These are phyloP conservation scores for Cyberlindnera galapagoensis DNA, from an alignment of 805 yeast genomes.

Conservation along the genomic window DNA sequence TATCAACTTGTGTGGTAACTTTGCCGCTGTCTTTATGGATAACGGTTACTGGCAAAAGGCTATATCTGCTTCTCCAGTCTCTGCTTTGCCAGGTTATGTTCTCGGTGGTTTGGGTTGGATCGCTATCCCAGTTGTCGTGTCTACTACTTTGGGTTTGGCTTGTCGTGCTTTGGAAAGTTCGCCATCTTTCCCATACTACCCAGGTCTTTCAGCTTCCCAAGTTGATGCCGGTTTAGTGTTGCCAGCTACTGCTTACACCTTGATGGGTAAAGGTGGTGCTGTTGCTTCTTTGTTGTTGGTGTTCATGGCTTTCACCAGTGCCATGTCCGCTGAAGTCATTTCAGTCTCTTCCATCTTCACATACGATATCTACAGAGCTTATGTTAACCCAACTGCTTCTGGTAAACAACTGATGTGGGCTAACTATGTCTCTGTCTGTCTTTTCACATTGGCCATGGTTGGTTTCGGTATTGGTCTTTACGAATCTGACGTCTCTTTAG, in stretches of 20 bases:
- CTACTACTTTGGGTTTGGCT: slow-evolving; percentile 85
- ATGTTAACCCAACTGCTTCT: slow-evolving; percentile 70
- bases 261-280: slow-evolving; percentile 86
- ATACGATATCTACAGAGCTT: slow-evolving; percentile 78
- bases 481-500: slow-evolving; percentile 81
- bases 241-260: slow-evolving; percentile 65
- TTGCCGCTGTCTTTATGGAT: slow-evolving; percentile 83
- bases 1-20: slow-evolving; percentile 82
- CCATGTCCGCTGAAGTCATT: slow-evolving; percentile 86
- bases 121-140: slow-evolving; percentile 77
- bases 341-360: slow-evolving; percentile 83
- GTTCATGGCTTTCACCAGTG: slow-evolving; percentile 91
- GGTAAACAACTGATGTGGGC: slow-evolving; percentile 61
- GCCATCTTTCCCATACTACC: slow-evolving; percentile 77
- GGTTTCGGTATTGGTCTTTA: slow-evolving; percentile 77
- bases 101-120: slow-evolving; percentile 90
- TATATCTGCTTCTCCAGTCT: slow-evolving; percentile 75
- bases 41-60: slow-evolving; percentile 89
- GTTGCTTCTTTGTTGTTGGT: slow-evolving; percentile 72
- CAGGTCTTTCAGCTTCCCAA: slow-evolving; percentile 59
- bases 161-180: slow-evolving; percentile 65
- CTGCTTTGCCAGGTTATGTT: slow-evolving; percentile 83
- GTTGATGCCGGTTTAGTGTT: slow-evolving; percentile 77
- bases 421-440: slow-evolving; percentile 18
- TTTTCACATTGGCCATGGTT: slow-evolving; percentile 57